phyloP scores from a whole-genome alignment of 2,329 filamentous ascomycete species.

The Ceratocystis huliohia region DNA sequence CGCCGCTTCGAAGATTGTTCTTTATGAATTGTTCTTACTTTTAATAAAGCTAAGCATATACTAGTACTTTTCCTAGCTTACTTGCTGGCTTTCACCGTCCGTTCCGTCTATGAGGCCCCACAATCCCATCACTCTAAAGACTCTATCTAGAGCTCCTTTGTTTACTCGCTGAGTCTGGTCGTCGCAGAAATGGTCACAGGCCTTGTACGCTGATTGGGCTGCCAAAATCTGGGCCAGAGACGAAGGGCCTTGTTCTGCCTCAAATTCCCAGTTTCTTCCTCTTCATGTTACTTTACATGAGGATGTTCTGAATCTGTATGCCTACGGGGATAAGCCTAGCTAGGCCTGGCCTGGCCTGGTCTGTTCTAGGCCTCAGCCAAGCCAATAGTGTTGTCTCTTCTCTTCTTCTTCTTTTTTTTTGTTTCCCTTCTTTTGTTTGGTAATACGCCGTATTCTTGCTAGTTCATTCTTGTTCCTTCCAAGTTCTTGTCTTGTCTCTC shows the following conservation, averaged over 20 bases:
- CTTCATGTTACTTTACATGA: background rate
- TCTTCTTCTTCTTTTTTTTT: too few relatives aligned
- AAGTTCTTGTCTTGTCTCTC: background rate
- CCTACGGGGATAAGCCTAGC: background rate
- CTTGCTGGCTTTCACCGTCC: background rate
- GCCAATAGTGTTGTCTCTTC: background rate
- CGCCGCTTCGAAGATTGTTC: background rate
- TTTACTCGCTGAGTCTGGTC: background rate
- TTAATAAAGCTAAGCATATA: background rate
- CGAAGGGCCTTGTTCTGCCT: background rate
- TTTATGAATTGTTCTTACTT: background rate
- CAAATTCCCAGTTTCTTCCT: background rate
- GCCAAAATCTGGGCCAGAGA: too few relatives aligned
- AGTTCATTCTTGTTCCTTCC: background rate
- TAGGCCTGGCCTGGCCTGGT: background rate
- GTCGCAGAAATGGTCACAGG: background rate
- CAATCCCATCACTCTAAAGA: too few relatives aligned
- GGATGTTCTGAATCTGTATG: background rate
- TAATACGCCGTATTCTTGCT: background rate
- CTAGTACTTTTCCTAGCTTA: background rate
- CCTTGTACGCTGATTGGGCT: too few relatives aligned
- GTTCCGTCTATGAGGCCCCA: background rate
- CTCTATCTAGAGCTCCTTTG: background rate
- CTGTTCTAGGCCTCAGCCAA: conserved; percentile 9
- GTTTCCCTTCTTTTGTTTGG: too few relatives aligned